Evolutionary conservation across 2,329 filamentous ascomycete genomes (phyloP).

Genomic region (Calcarisporium arbuscula): DNA sequence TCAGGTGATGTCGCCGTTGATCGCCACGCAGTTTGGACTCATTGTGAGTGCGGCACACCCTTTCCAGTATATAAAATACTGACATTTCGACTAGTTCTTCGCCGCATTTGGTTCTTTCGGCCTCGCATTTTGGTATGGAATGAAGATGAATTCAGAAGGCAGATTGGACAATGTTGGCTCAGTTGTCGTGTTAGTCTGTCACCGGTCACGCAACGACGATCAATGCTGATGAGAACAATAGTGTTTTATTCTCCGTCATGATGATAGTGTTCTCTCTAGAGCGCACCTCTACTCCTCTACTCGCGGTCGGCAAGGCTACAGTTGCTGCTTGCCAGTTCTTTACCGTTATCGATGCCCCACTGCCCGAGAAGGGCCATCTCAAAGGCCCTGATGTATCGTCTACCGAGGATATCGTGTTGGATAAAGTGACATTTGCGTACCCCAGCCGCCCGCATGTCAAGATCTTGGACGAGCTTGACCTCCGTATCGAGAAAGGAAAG

Average conservation of each 20-base stretch:
- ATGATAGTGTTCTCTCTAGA: slow-evolving; percentile 51
- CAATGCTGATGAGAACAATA: slow-evolving; percentile 11
- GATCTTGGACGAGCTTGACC: slow-evolving; percentile 53
- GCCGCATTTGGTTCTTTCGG: slow-evolving; percentile 46
- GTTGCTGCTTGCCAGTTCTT: slow-evolving; percentile 55
- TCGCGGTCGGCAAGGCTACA: slow-evolving; percentile 52
- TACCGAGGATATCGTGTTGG: slow-evolving; percentile 39
- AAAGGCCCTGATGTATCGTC: slow-evolving; percentile 31
- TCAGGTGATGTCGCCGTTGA: slow-evolving; percentile 41
- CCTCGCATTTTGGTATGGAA: slow-evolving; percentile 58
- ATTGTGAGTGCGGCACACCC: slow-evolving; percentile 25
- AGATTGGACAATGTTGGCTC: slow-evolving; percentile 43
- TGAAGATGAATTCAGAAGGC: slow-evolving; percentile 41
- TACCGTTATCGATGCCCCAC: slow-evolving; percentile 44
- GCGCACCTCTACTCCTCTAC: slow-evolving; percentile 49
- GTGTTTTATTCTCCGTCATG: slow-evolving; percentile 52
- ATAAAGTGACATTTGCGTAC: slow-evolving; percentile 66
- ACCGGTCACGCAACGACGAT: no score
- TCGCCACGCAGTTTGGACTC: slow-evolving; percentile 46
- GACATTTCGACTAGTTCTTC: slow-evolving; percentile 39
- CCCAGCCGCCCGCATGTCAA: slow-evolving; percentile 59
- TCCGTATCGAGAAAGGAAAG: slow-evolving; percentile 57
- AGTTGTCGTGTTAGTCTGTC: slow-evolving; percentile 44
- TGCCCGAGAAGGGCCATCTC: slow-evolving; percentile 27
- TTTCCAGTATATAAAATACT: slow-evolving; percentile 3